phyloP scores from a whole-genome alignment of 306 rosid genomes.

The Vachellia pachyceras region DNA sequence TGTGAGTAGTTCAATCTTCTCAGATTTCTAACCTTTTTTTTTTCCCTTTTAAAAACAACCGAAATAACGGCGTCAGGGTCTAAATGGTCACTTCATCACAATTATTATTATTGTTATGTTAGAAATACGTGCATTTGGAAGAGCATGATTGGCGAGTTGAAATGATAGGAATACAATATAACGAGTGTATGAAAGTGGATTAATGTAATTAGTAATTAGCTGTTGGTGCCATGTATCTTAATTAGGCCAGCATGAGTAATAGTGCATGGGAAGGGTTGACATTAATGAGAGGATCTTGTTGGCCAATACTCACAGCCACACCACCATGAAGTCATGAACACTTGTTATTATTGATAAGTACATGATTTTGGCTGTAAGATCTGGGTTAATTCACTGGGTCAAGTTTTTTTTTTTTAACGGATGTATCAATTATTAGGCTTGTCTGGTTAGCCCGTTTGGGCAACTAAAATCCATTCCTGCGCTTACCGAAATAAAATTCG shows the following conservation, averaged over 20 bases:
- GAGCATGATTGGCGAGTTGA: not conserved
- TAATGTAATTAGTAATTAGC: not conserved
- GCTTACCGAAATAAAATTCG: no score
- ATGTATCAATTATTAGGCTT: not conserved
- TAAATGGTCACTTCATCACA: not conserved
- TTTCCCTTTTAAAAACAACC: not conserved
- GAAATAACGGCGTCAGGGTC: not conserved
- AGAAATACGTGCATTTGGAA: not conserved
- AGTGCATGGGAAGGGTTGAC: not conserved
- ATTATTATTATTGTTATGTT: not conserved
- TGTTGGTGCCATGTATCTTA: not conserved
- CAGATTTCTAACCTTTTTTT: not conserved
- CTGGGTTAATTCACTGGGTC: not conserved
- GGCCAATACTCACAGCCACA: not conserved
- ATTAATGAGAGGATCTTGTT: not conserved
- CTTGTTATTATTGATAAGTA: not conserved
- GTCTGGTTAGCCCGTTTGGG: no score
- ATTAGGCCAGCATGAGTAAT: not conserved
- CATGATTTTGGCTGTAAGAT: not conserved
- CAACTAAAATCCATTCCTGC: no score
- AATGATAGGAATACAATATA: not conserved
- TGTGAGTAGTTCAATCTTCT: not conserved
- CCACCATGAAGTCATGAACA: not conserved
- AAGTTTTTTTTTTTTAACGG: no score
- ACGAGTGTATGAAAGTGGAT: not conserved